These are phyloP conservation scores for Casuarina glauca DNA, from an alignment of 306 rosid genomes.

Conservation along the genomic window DNA sequence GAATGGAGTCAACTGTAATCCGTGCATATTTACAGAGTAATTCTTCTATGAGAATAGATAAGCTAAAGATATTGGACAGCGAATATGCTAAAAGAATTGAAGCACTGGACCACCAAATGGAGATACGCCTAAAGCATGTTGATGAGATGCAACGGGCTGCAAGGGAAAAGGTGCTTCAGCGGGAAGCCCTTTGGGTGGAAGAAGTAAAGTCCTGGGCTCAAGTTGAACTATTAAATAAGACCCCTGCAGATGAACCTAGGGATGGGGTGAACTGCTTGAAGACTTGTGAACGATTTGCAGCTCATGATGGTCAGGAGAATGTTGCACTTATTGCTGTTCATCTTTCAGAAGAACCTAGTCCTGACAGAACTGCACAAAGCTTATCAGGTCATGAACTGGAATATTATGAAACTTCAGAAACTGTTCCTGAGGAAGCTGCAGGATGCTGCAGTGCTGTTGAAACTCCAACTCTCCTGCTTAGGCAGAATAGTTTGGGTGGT, in stretches of 20 bases:
- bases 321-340: conserved; percentile 25
- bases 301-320: conserved; percentile 20
- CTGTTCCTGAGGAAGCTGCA: conserved; percentile 27
- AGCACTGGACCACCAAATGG: conserved; percentile 35
- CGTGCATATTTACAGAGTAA: conserved; percentile 25
- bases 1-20: conserved; percentile 37
- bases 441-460: conserved; percentile 21
- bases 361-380: conserved; percentile 22
- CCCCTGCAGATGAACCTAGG: conserved; percentile 21
- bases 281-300: conserved; percentile 29
- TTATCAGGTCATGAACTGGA: conserved; percentile 24
- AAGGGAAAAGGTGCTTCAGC: conserved; percentile 38
- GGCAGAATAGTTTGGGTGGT: conserved; percentile 23
- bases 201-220: conserved; percentile 46
- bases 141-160: conserved; percentile 41
- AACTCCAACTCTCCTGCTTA: conserved; percentile 19
- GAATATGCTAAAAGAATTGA: conserved; percentile 28
- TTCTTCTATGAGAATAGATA: conserved; percentile 37
- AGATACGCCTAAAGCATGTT: conserved; percentile 42
- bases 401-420: conserved; percentile 27
- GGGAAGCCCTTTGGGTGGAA: conserved; percentile 49
- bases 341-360: conserved; percentile 25
- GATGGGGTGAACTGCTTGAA: conserved; percentile 33
- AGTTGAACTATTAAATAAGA: conserved; percentile 44
- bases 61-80: conserved; percentile 31